These are phyloP conservation scores for Microcos paniculata DNA, from an alignment of 345 rosid species.

Conservation along the genomic window DNA sequence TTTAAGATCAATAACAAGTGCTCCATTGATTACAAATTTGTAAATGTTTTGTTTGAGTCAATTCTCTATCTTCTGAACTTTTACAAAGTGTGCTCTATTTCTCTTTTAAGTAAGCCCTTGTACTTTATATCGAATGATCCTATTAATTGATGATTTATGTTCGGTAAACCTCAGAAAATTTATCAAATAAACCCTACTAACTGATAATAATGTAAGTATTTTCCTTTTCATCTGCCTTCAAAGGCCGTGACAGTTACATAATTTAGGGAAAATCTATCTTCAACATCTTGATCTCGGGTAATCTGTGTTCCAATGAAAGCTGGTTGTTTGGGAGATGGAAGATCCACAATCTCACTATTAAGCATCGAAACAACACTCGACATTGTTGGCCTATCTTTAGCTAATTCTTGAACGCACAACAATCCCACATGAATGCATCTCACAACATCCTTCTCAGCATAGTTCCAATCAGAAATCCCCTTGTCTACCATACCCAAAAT, in stretches of 20 bases:
- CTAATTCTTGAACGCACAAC: constrained; percentile 28
- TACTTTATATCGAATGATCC: no score
- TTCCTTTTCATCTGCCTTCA: neutral
- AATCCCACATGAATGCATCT: constrained; percentile 26
- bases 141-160: no score
- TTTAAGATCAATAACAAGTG: no score
- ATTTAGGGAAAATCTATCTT: neutral
- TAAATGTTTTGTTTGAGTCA: no score
- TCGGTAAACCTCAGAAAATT: no score
- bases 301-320: constrained; percentile 3
- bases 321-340: constrained; percentile 20
- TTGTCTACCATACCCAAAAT: neutral
- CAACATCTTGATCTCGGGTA: neutral
- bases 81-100: no score
- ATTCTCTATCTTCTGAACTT: no score
- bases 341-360: constrained; percentile 21
- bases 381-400: constrained; percentile 22
- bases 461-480: neutral
- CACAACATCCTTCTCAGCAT: neutral
- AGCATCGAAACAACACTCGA: constrained; percentile 1
- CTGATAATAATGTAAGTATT: no score
- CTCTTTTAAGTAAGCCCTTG: no score
- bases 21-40: no score
- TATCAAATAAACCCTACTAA: no score
- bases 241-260: neutral